Evolutionary conservation across 768 basidiomycete species (phyloP), one percentile per base, ranked within the genome.

Genomic region (Serpula lacrymans): DNA sequence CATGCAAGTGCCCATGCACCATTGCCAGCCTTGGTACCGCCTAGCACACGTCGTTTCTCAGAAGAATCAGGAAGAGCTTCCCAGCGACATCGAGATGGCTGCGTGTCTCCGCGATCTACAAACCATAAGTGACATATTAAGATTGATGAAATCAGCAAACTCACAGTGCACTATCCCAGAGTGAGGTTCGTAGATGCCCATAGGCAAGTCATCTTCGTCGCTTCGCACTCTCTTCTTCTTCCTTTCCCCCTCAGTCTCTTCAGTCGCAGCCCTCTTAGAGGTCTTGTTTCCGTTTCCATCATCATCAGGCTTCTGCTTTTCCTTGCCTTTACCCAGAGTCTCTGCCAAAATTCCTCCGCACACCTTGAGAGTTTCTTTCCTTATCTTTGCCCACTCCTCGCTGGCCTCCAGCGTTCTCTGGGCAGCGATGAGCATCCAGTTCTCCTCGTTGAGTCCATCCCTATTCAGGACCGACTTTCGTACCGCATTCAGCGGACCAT

Each of bases 361-460:
- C 37, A 68, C 67, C 41, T 66, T 75, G 50, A 81, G 54, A 13
- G 71, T 67, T 37, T 80, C 77, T 49, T 60, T 68, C 46, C 88
- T 66, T 55, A 76, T 74, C 54, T 69, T 74, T 18, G 67, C 49
- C 80, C 80, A 88, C 48, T 80, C 80, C 21, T 74, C 66, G 35
- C 82, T 83, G 30, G 81, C 69, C 32, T 87, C 80, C 4, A 65
- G 51, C 2, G 82, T 80, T 24, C 84, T 72, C 50, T 67, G 71
- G 1, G 92, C 85, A 46, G 82, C 82, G 63, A 84, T 75, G 54
- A 63, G 71, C 88, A 97, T 94, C 93, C 93, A 98, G 55, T 95
- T 95, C 51, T 93, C 87, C 55, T 81, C 84, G 25, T 76, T 82
- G 8, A 95, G 76, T 1, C 90, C 88, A 44, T 88, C 84, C n/a